A percentile compares a stretch with the other conserved stretches of the same genome.
phyloP scores from a whole-genome alignment of 1,284 basidiomycete genomes.

The Boletellus dicymbophilus region DNA sequence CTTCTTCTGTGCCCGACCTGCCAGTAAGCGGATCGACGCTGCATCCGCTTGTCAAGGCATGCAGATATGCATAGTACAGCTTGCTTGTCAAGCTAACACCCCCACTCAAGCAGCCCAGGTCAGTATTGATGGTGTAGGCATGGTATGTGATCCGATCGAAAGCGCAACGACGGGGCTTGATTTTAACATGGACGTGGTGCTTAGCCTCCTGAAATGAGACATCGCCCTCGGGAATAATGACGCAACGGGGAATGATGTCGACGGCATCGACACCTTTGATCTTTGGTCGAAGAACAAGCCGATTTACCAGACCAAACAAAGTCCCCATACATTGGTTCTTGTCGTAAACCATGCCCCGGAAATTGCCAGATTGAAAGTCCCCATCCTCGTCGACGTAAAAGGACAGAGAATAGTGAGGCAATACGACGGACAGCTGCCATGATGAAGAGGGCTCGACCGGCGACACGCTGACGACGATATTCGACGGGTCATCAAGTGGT shows the following conservation, averaged over 20 bases:
- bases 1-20: constrained; percentile 48
- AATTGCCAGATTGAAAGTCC: constrained; percentile 29
- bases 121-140: constrained; percentile 40
- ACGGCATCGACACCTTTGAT: neutral
- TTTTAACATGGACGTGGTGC: constrained; percentile 27
- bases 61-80: constrained; percentile 45
- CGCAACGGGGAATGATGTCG: constrained; percentile 20
- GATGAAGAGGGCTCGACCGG: neutral
- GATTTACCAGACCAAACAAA: constrained; percentile 33
- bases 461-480: constrained; percentile 11
- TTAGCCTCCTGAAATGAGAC: constrained; percentile 22
- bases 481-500: constrained; percentile 31
- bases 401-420: constrained; percentile 41
- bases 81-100: constrained; percentile 34
- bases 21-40: constrained; percentile 47
- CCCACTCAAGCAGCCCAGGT: constrained; percentile 40
- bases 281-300: constrained; percentile 40
- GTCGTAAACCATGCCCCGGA: constrained; percentile 25
- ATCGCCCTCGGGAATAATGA: constrained; percentile 43
- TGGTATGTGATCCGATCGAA: constrained; percentile 26
- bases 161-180: constrained; percentile 13
- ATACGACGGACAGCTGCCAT: constrained; percentile 32
- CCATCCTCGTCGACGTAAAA: constrained; percentile 30
- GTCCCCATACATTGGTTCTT: constrained; percentile 24
- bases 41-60: constrained; percentile 43